Conservation (phyloP, 1,139 yeast genomes). For the Blastobotrys illinoisensis region DNA sequence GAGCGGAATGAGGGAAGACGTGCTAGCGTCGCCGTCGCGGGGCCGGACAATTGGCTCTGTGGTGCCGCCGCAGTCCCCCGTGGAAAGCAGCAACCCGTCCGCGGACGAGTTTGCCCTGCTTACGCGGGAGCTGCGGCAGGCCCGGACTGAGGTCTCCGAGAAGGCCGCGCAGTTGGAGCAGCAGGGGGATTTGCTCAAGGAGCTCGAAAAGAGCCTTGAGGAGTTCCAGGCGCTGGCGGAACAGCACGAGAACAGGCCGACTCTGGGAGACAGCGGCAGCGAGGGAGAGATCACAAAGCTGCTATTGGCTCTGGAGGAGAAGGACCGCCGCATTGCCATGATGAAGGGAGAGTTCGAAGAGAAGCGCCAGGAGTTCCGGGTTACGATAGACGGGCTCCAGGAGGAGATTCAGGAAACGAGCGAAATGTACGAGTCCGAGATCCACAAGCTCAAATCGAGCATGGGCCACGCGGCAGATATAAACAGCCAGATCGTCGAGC, state of each 20-base stretch:
- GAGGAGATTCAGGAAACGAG: conserved; percentile 28
- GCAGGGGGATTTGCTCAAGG: conserved; percentile 27
- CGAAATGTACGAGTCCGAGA: conserved; percentile 24
- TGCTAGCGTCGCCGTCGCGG: background rate
- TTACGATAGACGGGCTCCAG: conserved; percentile 28
- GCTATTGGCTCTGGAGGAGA: conserved; percentile 20
- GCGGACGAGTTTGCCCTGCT: conserved; percentile 15
- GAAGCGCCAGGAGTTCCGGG: conserved; percentile 32
- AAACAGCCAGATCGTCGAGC: conserved; percentile 19
- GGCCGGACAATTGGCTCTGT: background rate
- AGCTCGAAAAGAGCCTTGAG: conserved; percentile 28
- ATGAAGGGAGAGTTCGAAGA: conserved; percentile 28
- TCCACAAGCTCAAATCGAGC: conserved; percentile 23
- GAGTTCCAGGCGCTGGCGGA: conserved; percentile 28
- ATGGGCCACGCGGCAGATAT: conserved; percentile 22
- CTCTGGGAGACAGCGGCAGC: conserved; percentile 4
- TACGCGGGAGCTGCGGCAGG: conserved; percentile 18
- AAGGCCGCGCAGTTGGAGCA: conserved; percentile 25
- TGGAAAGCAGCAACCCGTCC: background rate
- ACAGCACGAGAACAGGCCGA: background rate
- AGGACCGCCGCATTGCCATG: conserved; percentile 25
- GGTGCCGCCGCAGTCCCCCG: background rate
- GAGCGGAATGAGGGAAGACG: background rate
- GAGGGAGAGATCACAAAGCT: conserved; percentile 22
- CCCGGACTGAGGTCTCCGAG: conserved; percentile 16